phyloP scores from a whole-genome alignment of 257 asterid genomes.

The Przewalskia tangutica region DNA sequence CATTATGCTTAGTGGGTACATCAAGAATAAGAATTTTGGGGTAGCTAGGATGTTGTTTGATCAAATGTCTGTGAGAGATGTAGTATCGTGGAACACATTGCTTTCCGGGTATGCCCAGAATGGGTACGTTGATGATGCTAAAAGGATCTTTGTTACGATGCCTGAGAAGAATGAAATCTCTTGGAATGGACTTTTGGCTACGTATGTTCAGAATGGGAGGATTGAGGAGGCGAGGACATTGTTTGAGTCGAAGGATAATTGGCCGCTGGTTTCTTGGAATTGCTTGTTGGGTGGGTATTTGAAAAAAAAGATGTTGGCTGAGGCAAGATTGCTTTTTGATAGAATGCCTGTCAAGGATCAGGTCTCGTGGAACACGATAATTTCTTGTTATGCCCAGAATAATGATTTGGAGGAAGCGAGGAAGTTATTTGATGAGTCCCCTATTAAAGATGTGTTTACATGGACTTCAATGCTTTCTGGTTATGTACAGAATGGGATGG shows the following conservation, averaged over 20 bases:
- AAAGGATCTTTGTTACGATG: conserved; percentile 54
- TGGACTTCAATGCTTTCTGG: conserved; percentile 95
- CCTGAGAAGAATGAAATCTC: conserved; percentile 80
- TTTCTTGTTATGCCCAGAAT: conserved; percentile 73
- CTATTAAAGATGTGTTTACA: conserved; percentile 58
- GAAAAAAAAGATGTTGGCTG: conserved; percentile 61
- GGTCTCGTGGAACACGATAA: conserved; percentile 86
- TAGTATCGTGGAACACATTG: conserved; percentile 83
- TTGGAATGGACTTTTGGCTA: conserved; percentile 87
- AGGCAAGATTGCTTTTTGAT: conserved; percentile 58
- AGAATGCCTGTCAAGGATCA: conserved; percentile 66
- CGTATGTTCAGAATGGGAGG: conserved; percentile 74
- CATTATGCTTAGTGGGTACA: conserved; percentile 56
- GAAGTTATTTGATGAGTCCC: conserved; percentile 62
- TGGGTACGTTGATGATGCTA: conserved; percentile 73
- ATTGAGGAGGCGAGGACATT: conserved; percentile 69
- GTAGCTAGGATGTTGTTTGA: conserved; percentile 63
- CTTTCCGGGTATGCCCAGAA: conserved; percentile 82
- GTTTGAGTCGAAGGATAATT: conserved; percentile 59
- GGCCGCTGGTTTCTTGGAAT: conserved; percentile 91
- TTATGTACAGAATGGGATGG: conserved; percentile 64
- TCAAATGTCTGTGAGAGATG: conserved; percentile 70
- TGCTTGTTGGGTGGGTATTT: conserved; percentile 92
- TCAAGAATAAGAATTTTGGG: conserved; percentile 53
- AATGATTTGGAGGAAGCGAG: conserved; percentile 57